These are phyloP conservation scores for Microstegium vimineum DNA, from an alignment of 176 grass and related monocot species.

Conservation along the genomic window DNA sequence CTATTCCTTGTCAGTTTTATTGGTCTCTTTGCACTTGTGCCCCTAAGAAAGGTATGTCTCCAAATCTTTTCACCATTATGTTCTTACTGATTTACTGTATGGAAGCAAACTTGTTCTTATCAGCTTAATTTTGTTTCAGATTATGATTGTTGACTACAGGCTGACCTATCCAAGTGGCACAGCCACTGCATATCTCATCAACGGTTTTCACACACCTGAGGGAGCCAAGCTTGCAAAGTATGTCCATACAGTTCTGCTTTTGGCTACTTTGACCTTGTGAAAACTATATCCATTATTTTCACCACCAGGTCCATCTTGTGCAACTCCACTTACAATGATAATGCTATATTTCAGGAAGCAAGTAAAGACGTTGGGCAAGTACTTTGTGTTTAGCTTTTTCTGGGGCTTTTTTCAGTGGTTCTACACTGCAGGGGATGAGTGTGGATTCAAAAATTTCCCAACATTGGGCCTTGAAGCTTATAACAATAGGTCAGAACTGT, in stretches of 20 bases:
- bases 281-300: neutral
- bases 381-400: constrained; percentile 64
- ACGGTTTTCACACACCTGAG: constrained; percentile 65
- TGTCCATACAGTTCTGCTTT: constrained; percentile 6
- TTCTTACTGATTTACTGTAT: constrained; percentile 14
- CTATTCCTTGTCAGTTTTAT: constrained; percentile 89
- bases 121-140: constrained; percentile 41
- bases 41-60: constrained; percentile 74
- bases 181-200: constrained; percentile 71
- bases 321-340: neutral
- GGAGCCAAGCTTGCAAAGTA: constrained; percentile 83
- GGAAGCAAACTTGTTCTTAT: constrained; percentile 24
- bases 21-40: constrained; percentile 79
- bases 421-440: constrained; percentile 66
- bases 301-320: neutral
- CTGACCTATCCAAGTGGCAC: constrained; percentile 73
- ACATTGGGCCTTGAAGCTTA: constrained; percentile 75
- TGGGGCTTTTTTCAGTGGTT: constrained; percentile 98
- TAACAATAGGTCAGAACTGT: constrained; percentile 38
- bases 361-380: constrained; percentile 77
- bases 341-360: constrained; percentile 60
- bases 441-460: constrained; percentile 77
- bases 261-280: neutral
- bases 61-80: neutral
- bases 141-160: constrained; percentile 90